Evolutionary conservation across 306 rosid genomes (phyloP).

Genomic region (Rosa rugosa): DNA sequence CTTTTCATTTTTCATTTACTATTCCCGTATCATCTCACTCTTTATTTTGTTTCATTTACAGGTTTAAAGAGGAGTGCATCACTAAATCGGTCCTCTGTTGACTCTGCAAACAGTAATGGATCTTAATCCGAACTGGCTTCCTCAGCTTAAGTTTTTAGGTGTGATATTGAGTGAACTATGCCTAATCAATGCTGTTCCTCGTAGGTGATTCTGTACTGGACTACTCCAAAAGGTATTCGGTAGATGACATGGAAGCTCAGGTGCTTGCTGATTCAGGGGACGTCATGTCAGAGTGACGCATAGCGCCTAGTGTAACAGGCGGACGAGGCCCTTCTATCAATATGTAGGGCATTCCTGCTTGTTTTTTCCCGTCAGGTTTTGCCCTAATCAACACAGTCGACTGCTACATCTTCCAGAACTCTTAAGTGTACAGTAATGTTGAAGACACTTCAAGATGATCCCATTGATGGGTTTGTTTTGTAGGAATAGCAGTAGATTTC

Average conservation of each 20-base stretch:
- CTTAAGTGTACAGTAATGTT: slow-evolving; percentile 34
- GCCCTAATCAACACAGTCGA: slow-evolving; percentile 23
- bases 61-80: slow-evolving; percentile 35
- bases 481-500: slow-evolving; percentile 31
- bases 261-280: slow-evolving; percentile 31
- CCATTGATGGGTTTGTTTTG: slow-evolving; percentile 30
- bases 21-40: background rate
- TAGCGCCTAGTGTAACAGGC: slow-evolving; percentile 25
- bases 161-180: background rate
- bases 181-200: slow-evolving; percentile 15
- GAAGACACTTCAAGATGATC: slow-evolving; percentile 28
- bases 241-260: slow-evolving; percentile 25
- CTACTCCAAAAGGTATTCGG: slow-evolving; percentile 35
- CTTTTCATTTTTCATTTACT: background rate
- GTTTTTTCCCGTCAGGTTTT: slow-evolving; percentile 43
- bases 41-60: slow-evolving; percentile 28
- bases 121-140: background rate
- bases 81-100: slow-evolving; percentile 45
- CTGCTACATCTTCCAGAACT: slow-evolving; percentile 32
- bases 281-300: slow-evolving; percentile 37
- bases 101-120: slow-evolving; percentile 58
- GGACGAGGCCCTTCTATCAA: slow-evolving; percentile 26
- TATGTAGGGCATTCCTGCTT: slow-evolving; percentile 42
- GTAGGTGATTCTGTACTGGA: slow-evolving; percentile 64
- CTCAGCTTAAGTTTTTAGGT: background rate